These are phyloP conservation scores for Halteria grandinella DNA, from an alignment of 73 alveolate genomes.

Conservation along the genomic window DNA sequence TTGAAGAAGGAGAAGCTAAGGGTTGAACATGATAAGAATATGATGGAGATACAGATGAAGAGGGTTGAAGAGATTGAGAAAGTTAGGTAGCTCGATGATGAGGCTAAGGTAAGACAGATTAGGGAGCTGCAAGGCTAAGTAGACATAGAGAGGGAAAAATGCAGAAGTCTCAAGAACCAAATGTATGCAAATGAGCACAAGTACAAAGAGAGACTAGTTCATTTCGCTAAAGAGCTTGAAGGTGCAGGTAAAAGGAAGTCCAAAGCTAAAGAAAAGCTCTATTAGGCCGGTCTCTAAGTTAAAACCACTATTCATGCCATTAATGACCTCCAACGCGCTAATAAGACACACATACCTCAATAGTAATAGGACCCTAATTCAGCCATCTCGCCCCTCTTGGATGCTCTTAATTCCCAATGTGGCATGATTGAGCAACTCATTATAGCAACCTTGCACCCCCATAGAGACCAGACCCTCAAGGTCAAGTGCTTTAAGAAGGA, in stretches of 20 bases:
- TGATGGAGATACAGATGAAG: slow-evolving; percentile 27
- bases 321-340: too few relatives aligned
- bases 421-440: slow-evolving; percentile 9
- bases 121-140: slow-evolving; percentile 4
- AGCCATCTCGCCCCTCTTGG: too few relatives aligned
- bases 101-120: not conserved
- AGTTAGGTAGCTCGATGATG: not conserved
- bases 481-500: slow-evolving; percentile 18
- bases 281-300: slow-evolving; percentile 6
- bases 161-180: not conserved
- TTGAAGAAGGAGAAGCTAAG: slow-evolving; percentile 49
- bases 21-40: slow-evolving; percentile 40
- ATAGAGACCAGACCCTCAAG: slow-evolving; percentile 19
- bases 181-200: slow-evolving; percentile 17
- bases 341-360: too few relatives aligned
- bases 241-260: slow-evolving; percentile 10
- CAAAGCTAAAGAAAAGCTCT: slow-evolving; percentile 9
- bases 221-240: slow-evolving; percentile 29
- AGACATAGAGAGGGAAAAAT: not conserved
- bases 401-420: not conserved
- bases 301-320: too few relatives aligned
- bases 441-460: not conserved
- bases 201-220: slow-evolving; percentile 24
- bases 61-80: slow-evolving; percentile 8
- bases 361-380: too few relatives aligned